Evolutionary conservation across 805 yeast species (phyloP), one percentile per base, ranked within the genome.

Genomic region (Diddensiella santjacobensis): DNA sequence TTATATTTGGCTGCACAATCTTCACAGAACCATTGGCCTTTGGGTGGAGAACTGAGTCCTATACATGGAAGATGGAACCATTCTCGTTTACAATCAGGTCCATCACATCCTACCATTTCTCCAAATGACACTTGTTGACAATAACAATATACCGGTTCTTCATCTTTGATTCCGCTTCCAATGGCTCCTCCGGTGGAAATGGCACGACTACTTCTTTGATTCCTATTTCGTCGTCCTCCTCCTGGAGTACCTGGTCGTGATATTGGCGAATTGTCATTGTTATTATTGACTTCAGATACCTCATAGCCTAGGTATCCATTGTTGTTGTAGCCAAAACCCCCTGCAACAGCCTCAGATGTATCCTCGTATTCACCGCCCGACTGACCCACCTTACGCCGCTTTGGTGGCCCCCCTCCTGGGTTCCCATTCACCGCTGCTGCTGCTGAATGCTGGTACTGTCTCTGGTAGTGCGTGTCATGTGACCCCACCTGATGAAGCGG

Each of bases 91-190:
- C 98, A 91, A 50, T 83, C 80, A 30, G 87, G 90, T 10, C 96
- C 97, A 62, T 93, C 99, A 69, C 99, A 93, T 1, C 96, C 99
- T 51, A 93, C 97, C 99, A 93, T 93, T 62, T 93, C 98, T 17
- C 99, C 99, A 63, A 86, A 93, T 3, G 97, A 91, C 0, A 90
- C 96, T 64, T 90, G 96, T 64, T 89, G 87, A 70, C 99, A 93
- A 70, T 91, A 90, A 67, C 99, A 93, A 65, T 91, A 91, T 1
- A 89, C 79, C 0, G 95, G 96, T 60, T 90, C 97, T 19, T 72
- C 74, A 42, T 63, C 66, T 48, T 55, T 52, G 8, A 26, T 26
- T 8, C 31, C 31, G 31, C 31, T 13, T 18, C 47, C 20, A 23
- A 17, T 18, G 23, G 35, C 36, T 4, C 26, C 33, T 3, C 48